A percentile compares a stretch with the other conserved stretches of the same genome.
Conservation (phyloP, 352 stramenopile genomes). For the Phytopythium aichiense region DNA sequence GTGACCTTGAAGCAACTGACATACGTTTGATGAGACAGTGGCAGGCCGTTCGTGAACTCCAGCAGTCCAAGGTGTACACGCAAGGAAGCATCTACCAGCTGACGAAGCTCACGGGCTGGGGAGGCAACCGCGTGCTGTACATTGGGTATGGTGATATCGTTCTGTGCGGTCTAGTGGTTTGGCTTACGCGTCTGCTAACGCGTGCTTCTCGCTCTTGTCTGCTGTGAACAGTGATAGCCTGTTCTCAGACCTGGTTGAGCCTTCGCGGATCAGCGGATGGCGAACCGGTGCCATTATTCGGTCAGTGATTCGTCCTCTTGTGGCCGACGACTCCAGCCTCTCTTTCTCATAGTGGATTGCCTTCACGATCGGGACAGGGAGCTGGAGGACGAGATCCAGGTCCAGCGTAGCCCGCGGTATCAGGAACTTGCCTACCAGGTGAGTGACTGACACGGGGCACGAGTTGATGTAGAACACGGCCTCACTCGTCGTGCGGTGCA, state of each 20-base stretch:
- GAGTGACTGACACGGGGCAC: not conserved
- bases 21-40: slow-evolving; percentile 25
- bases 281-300: slow-evolving; percentile 91
- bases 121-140: slow-evolving; percentile 86
- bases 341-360: not conserved
- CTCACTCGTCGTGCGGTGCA: slow-evolving; percentile 9
- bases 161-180: not conserved
- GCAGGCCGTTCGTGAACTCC: slow-evolving; percentile 61
- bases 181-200: not conserved
- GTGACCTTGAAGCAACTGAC: not conserved
- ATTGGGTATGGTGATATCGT: slow-evolving; percentile 67
- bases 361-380: slow-evolving; percentile 39
- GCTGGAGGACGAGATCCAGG: slow-evolving; percentile 80
- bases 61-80: slow-evolving; percentile 69
- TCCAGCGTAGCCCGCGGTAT: slow-evolving; percentile 54
- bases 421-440: slow-evolving; percentile 62
- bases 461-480: not conserved
- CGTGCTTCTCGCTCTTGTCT: not conserved
- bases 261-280: slow-evolving; percentile 91
- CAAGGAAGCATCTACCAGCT: slow-evolving; percentile 73
- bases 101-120: slow-evolving; percentile 56
- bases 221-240: slow-evolving; percentile 75
- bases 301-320: slow-evolving; percentile 12
- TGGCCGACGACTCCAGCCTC: too few species aligned
- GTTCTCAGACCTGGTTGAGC: slow-evolving; percentile 93